Conservation (phyloP, 108 stramenopile species). For the Cyclotella baltica region DNA sequence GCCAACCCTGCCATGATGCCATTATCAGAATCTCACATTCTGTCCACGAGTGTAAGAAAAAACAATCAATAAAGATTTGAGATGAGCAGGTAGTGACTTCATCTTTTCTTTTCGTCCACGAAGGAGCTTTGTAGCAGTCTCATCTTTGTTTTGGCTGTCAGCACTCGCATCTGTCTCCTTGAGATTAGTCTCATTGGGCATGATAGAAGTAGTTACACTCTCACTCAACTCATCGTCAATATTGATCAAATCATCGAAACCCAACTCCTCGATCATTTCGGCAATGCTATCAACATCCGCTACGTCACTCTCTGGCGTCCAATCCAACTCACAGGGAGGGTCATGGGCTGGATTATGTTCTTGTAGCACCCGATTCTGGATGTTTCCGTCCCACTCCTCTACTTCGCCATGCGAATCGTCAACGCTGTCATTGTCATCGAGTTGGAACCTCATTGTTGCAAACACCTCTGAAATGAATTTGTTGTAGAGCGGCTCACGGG, state of each 20-base stretch:
- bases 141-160: not conserved
- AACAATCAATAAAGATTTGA: not conserved
- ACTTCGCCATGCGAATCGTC: not conserved
- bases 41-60: not conserved
- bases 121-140: not conserved
- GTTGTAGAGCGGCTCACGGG: not conserved
- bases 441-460: not conserved
- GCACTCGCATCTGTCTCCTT: not conserved
- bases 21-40: not conserved
- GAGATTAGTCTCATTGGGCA: not conserved
- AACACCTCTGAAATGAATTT: not conserved
- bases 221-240: not conserved
- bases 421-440: not conserved
- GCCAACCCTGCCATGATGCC: not conserved
- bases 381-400: not conserved
- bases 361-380: too few relatives aligned
- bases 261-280: not conserved
- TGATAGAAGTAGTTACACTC: not conserved
- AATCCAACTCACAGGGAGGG: not conserved
- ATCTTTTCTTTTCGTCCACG: not conserved
- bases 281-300: not conserved
- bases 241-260: slow-evolving; percentile 5
- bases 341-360: too few relatives aligned
- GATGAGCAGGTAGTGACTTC: not conserved
- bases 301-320: not conserved